phyloP scores from a whole-genome alignment of 257 asterid genomes.

The Anisodus tanguticus region DNA sequence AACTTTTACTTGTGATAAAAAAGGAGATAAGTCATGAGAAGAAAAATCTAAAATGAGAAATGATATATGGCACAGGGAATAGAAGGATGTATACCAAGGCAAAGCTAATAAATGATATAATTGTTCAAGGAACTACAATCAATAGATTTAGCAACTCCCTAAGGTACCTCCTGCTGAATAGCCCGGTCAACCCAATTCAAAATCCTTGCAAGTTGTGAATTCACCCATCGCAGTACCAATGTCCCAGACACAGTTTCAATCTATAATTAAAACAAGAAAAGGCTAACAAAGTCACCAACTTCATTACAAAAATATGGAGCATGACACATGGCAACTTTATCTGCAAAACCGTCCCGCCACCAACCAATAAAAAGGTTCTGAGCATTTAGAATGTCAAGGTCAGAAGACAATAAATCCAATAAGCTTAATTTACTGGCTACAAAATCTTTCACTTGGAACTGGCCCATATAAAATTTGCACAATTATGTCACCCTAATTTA shows the following conservation, averaged over 20 bases:
- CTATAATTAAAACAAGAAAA: constrained; percentile 47
- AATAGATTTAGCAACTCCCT: constrained; percentile 22
- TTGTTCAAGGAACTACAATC: not conserved
- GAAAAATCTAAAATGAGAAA: not conserved
- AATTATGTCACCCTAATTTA: not conserved
- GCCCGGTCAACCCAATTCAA: constrained; percentile 95
- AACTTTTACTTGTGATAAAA: not conserved
- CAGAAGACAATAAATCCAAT: not conserved
- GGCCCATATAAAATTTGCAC: not conserved
- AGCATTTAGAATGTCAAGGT: not conserved
- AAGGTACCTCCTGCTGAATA: constrained; percentile 82
- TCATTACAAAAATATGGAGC: not conserved
- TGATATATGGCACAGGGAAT: not conserved
- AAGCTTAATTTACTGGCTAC: not conserved
- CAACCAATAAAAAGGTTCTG: not conserved
- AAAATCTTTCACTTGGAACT: constrained; percentile 1
- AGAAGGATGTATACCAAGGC: constrained; percentile 4
- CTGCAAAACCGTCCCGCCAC: not conserved
- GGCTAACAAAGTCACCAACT: constrained; percentile 31
- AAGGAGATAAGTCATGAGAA: not conserved
- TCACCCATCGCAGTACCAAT: constrained; percentile 96
- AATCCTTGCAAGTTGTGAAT: constrained; percentile 89
- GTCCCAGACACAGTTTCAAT: constrained; percentile 90
- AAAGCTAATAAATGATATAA: not conserved
- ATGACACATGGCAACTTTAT: constrained; percentile 4